Evolutionary conservation across 1,284 basidiomycete species (phyloP), one percentile per base, ranked within the genome.

Genomic region (Cutaneotrichosporon sp.): DNA sequence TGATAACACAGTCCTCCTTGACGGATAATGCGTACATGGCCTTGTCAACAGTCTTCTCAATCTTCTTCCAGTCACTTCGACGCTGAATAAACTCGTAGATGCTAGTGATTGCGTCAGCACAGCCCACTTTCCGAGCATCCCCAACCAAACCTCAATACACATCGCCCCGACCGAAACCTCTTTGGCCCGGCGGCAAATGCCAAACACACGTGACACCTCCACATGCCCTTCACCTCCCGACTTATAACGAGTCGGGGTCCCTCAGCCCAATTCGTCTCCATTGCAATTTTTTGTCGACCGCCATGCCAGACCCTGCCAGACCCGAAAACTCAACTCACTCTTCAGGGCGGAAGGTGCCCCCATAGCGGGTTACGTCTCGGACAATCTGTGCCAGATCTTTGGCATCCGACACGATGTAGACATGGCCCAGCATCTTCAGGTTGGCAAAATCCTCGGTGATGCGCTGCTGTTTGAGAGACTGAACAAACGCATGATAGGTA

Each of bases 371-470:
- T 5, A 94, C 90, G 74, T 97, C 93, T 58, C 90, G 79, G 19
- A 97, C 90, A 64, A 97, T 93, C 75, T 90, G 86, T 26, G 91
- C 92, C 4, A 98, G 79, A 67, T 97, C 92, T 64, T 91, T 93
- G 0, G 90, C 90, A 58, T 93, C 90, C 16, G 76, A 76, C 22
- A 81, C 77, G 45, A 97, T 90, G 70, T 86, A 98, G 8, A 97
- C 88, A 66, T 96, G 91, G 0, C 92, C 93, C 7, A 97, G 79
- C 88, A 97, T 93, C 74, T 96, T 97, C 51, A 98, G 80, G 62
- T 92, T 86, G 14, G 90, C 85, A 64, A 97, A 97, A 60, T 96
- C 90, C 0, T 84, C 79, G 0, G 85, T 84, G 19, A 97, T 85
- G 22, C 79, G 61, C 41, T 72, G 76, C 56, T 78, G 76, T 46